Percentiles rank a stretch among this genome's conserved stretches.
Evolutionary conservation across 345 rosid genomes (phyloP).

Genomic region (Eucalyptus brandiana): DNA sequence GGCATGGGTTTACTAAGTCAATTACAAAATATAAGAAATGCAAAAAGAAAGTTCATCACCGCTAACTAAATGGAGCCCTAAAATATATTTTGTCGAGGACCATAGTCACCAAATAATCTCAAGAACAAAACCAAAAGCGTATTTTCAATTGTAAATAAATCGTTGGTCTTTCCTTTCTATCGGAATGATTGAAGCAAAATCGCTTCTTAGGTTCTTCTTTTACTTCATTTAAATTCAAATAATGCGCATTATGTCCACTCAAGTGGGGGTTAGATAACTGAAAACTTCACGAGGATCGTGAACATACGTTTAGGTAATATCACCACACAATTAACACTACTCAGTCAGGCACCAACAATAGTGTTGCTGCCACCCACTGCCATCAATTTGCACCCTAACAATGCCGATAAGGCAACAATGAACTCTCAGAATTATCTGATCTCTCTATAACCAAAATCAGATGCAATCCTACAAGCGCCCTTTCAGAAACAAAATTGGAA

Average conservation of each 20-base stretch:
- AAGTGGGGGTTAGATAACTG: background rate
- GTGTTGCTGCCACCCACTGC: background rate
- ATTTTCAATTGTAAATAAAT: background rate
- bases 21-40: background rate
- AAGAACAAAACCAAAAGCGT: background rate
- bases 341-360: background rate
- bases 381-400: background rate
- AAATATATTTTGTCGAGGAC: background rate
- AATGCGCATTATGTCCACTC: too few relatives aligned
- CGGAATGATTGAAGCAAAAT: background rate
- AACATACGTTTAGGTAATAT: background rate
- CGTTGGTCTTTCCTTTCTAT: background rate
- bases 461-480: background rate
- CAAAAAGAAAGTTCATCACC: background rate
- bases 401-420: too few relatives aligned
- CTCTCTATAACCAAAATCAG: background rate
- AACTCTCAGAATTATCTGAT: background rate
- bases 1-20: background rate
- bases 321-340: background rate
- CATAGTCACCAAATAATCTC: background rate
- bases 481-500: background rate
- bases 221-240: background rate
- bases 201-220: background rate
- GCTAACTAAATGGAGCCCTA: background rate
- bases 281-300: background rate